phyloP scores from a whole-genome alignment of 805 yeast genomes.

The Maudiozyma bulderi region DNA sequence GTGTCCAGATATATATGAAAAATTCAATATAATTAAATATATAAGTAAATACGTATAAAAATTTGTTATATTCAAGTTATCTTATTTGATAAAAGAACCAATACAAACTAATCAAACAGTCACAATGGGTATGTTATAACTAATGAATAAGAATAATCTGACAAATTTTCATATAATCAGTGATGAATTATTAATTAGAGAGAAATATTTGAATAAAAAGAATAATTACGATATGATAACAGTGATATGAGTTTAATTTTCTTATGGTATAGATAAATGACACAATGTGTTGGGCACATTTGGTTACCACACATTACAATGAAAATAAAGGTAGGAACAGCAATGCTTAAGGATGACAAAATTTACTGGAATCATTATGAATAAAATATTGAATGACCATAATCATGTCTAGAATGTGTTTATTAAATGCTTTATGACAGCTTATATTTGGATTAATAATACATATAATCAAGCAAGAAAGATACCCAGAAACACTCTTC shows the following conservation, averaged over 20 bases:
- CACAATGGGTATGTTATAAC: conserved; percentile 11
- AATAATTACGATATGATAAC: neutral
- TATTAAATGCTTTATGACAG: too few species aligned
- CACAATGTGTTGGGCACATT: too few species aligned
- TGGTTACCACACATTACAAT: neutral
- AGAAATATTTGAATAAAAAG: neutral
- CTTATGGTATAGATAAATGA: neutral
- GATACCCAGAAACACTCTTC: too few species aligned
- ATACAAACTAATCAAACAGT: conserved; percentile 5
- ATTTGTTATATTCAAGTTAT: neutral
- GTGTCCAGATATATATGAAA: too few species aligned
- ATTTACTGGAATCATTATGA: too few species aligned
- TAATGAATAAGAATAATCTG: neutral
- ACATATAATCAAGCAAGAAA: too few species aligned
- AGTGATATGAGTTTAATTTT: too few species aligned
- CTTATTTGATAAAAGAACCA: neutral
- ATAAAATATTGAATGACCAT: too few species aligned
- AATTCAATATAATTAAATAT: neutral
- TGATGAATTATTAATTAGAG: neutral
- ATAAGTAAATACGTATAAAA: neutral
- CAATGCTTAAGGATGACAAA: too few species aligned
- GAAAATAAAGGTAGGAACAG: too few species aligned
- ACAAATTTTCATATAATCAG: neutral
- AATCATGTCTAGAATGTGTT: too few species aligned
- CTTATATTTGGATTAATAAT: too few species aligned